Conservation (phyloP, 73 alveolate genomes). For the Paramecium sonneborni region DNA sequence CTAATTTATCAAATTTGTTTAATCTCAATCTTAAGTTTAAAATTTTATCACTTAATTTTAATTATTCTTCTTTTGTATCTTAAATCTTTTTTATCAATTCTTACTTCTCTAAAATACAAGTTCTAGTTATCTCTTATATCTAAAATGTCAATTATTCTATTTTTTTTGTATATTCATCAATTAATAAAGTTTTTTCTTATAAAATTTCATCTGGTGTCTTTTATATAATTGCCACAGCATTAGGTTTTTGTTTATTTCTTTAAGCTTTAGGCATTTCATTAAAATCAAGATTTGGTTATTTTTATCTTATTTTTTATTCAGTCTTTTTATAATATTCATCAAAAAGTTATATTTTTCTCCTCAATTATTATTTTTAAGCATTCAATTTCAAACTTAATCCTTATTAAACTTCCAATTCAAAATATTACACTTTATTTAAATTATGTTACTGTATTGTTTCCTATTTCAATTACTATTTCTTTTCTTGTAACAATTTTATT, state of each 20-base stretch:
- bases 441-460: conserved; percentile 31
- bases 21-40: conserved; percentile 37
- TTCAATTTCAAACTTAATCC: background rate
- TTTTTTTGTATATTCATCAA: conserved; percentile 39
- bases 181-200: background rate
- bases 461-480: background rate
- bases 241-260: background rate
- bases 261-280: conserved; percentile 49
- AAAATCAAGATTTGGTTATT: conserved; percentile 34
- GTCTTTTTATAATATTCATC: conserved; percentile 42
- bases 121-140: conserved; percentile 49
- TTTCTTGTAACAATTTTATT: background rate
- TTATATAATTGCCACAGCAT: background rate
- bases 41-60: conserved; percentile 40
- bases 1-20: conserved; percentile 25
- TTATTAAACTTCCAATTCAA: conserved; percentile 29
- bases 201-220: conserved; percentile 46
- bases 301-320: conserved; percentile 3
- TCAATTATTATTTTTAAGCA: background rate
- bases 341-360: conserved; percentile 31
- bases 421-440: background rate
- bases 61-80: conserved; percentile 22
- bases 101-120: conserved; percentile 44
- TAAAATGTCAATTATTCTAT: conserved; percentile 42
- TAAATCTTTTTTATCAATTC: conserved; percentile 38